Base-by-base conservation (phyloP, 1,284 basidiomycete species). In the Cutaneotrichosporon sp. region DNA sequence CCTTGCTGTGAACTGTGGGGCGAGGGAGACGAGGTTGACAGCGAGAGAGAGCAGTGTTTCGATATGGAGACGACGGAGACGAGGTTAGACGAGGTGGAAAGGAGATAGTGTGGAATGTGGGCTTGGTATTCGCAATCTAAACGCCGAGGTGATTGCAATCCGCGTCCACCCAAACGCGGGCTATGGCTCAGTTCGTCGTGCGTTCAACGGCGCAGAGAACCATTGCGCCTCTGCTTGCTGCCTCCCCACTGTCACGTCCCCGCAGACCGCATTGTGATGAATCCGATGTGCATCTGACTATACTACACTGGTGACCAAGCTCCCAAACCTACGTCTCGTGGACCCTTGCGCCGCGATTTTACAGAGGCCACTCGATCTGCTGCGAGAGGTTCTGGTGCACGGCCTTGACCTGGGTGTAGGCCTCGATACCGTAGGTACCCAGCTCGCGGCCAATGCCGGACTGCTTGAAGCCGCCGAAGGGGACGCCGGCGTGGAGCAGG, bases 401-500 rank as follows among this genome's bases (percentile, higher is more conserved):
- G 22, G 89, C 87, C 81, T 95, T 95, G 74, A 92, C 86, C 56
- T 89, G 91, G 1, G 87, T 89, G 73, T 95, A 90, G 67, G 87
- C 87, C 22, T 92, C 89, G 58, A 95, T 83, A 16, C 90, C 92
- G 70, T 92, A 88, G 72, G 87, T 89, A 29, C 93, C 93, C 54
- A 95, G 85, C 78, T 97, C 94, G 59, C 92, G 86, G 34, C 88
- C 88, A 62, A 88, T 84, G n/a, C 88, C 88, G 61, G 85, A 87
- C 72, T 87, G 87, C 80, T 94, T 95, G 83, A 92, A 94, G n/a
- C 95, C 94, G 33, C 94, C 95, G 70, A 97, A 97, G 1, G 95
- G 93, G 43, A 92, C 90, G 62, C 91, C 91, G 76, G 89, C 90
- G 73, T 85, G 84, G 55, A 93, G 76, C 9, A 89, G 60, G 69